These are phyloP conservation scores for Arachis monticola DNA, from an alignment of 331 rosid species.

Conservation along the genomic window DNA sequence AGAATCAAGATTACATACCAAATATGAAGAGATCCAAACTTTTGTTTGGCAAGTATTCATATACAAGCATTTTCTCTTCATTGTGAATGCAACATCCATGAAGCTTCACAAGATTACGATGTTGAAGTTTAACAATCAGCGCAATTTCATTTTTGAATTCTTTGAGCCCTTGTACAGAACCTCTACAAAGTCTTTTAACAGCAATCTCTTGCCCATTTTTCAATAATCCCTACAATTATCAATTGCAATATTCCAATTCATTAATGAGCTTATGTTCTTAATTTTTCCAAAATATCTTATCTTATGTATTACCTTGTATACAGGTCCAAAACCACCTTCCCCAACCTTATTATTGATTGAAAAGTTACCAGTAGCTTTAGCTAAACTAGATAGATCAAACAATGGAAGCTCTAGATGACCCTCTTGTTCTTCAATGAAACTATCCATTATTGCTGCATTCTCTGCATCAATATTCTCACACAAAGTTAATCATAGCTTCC, in stretches of 20 bases:
- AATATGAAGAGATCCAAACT: slow-evolving; percentile 57
- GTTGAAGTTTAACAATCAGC: slow-evolving; percentile 51
- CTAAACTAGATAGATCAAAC: slow-evolving; percentile 37
- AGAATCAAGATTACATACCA: slow-evolving; percentile 33
- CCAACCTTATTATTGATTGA: slow-evolving; percentile 46
- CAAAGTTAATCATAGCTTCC: neutral
- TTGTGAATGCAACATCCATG: slow-evolving; percentile 51
- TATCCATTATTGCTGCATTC: neutral
- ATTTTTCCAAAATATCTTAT: neutral
- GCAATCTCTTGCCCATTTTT: slow-evolving; percentile 52
- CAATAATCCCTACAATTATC: slow-evolving; percentile 36
- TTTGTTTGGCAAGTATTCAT: slow-evolving; percentile 58
- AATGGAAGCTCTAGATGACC: slow-evolving; percentile 48
- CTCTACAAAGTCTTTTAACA: slow-evolving; percentile 49
- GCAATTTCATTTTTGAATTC: slow-evolving; percentile 48
- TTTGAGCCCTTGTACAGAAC: slow-evolving; percentile 45
- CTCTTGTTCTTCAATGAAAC: slow-evolving; percentile 6
- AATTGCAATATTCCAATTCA: neutral
- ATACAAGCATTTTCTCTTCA: slow-evolving; percentile 54
- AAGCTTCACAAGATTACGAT: slow-evolving; percentile 53
- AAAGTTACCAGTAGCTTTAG: slow-evolving; percentile 42
- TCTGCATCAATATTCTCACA: slow-evolving; percentile 11
- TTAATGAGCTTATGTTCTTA: slow-evolving; percentile 10
- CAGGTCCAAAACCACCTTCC: slow-evolving; percentile 53
- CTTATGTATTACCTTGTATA: slow-evolving; percentile 40